Evolutionary conservation across 2,329 filamentous ascomycete species (phyloP).

Genomic region (Zalaria sp.): DNA sequence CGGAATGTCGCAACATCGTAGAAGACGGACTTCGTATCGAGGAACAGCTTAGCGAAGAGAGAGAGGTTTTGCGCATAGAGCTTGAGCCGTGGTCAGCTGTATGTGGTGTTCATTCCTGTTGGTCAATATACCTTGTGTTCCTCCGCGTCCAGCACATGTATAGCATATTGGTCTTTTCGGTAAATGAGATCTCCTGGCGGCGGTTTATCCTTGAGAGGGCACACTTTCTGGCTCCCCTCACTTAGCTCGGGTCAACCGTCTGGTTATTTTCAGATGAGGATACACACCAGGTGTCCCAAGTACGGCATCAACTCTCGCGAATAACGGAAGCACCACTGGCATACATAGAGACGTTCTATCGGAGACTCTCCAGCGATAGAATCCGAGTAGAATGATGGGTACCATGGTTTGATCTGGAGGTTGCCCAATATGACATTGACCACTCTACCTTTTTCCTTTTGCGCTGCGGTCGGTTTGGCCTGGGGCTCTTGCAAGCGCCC

Average conservation of each 20-base stretch:
- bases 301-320: conserved; percentile 40
- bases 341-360: conserved; percentile 58
- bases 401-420: conserved; percentile 78
- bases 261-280: no score
- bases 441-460: conserved; percentile 48
- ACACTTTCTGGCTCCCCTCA: conserved; percentile 24
- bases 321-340: conserved; percentile 90
- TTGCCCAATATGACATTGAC: conserved; percentile 76
- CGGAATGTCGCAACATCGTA: conserved; percentile 92
- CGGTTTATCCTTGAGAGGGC: conserved; percentile 23
- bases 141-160: conserved; percentile 89
- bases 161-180: conserved; percentile 62
- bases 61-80: conserved; percentile 92
- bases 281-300: conserved; percentile 17
- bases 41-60: conserved; percentile 91
- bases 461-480: no score
- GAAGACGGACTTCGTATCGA: conserved; percentile 96
- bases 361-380: conserved; percentile 32
- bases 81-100: conserved; percentile 9
- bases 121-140: conserved; percentile 42
- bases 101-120: background rate
- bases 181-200: conserved; percentile 66
- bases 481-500: background rate
- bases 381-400: conserved; percentile 77
- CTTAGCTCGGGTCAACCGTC: conserved; percentile 12